Base-by-base conservation (phyloP, 768 basidiomycete genomes). In the Mycena maculata region DNA sequence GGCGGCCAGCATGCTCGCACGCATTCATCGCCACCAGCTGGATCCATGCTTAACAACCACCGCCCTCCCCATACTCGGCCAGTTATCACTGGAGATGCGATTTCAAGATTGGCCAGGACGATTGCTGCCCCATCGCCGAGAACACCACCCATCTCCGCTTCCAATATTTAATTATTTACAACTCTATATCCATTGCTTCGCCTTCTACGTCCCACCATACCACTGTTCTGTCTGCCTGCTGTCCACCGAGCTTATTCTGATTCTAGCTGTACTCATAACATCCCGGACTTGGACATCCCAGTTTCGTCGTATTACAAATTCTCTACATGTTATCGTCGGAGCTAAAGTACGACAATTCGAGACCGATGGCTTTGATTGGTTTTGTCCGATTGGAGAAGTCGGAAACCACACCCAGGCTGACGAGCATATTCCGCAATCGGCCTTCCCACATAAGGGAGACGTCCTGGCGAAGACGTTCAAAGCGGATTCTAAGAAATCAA, bases 371-470 rank as follows among this genome's bases (percentile, higher is more conserved):
- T 76, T 90, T 91, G 68, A 98, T 95, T 12, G 96, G 96, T 76
- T 92, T 94, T 53, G 91, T 86, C 47, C 93, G 85, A 73, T 88
- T 93, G 3, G 93, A 88, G 16, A 99, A 84, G 76, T 99, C 94
- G 4, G 95, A 94, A n/a, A 95, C 87, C 18, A 98, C 89, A 7
- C 97, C 97, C 30, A 97, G 77, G 69, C 95, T 93, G 68, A 99
- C 88, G 10, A 99, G 82, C 83, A 96, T 90, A 72, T 95, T 95
- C 57, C 91, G 88, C 72, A 99, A 77, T 23, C 96, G 89, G 16
- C 96, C 95, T 80, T 98, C 95, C 93, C 97, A 99, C 76, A 98
- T 87, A 42, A 99, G 76, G 6, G 96, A 92, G 22, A 98, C 84
- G 67, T 95, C 92, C 96, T 67, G 33, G 25, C 1, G 23, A 44